Percentiles rank a stretch among this genome's conserved stretches.
Evolutionary conservation across 257 asterid species (phyloP).

Genomic region (Fraxinus anomala): DNA sequence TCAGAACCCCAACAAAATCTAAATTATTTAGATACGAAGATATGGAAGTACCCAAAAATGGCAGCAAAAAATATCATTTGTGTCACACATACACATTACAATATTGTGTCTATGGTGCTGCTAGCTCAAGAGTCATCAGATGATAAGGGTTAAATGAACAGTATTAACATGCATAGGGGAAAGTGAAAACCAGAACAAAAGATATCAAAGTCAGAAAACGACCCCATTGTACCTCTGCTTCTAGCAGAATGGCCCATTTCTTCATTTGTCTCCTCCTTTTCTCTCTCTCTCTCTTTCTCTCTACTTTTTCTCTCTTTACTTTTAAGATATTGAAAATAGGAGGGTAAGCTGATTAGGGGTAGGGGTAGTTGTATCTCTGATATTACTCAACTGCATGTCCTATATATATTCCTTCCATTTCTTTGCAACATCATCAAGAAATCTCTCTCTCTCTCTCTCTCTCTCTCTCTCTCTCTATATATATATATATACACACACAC

Average conservation of each 20-base stretch:
- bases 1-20: background rate
- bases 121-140: background rate
- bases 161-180: conserved; percentile 40
- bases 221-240: conserved; percentile 36
- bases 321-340: background rate
- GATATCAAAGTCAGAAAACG: conserved; percentile 34
- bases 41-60: conserved; percentile 13
- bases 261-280: conserved; percentile 15
- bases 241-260: conserved; percentile 53
- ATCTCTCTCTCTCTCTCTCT: background rate
- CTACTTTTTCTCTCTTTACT: conserved; percentile 11
- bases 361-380: background rate
- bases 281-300: conserved; percentile 20
- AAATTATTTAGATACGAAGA: background rate
- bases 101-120: background rate
- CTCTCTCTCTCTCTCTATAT: background rate
- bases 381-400: background rate
- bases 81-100: conserved; percentile 21
- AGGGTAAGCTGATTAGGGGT: background rate
- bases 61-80: conserved; percentile 15
- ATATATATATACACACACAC: too few relatives aligned
- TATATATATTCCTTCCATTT: conserved; percentile 43
- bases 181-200: conserved; percentile 21
- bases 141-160: conserved; percentile 43
- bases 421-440: conserved; percentile 11